Evolutionary conservation across 2,329 filamentous ascomycete species (phyloP).

Genomic region (Diplodia intermedia): DNA sequence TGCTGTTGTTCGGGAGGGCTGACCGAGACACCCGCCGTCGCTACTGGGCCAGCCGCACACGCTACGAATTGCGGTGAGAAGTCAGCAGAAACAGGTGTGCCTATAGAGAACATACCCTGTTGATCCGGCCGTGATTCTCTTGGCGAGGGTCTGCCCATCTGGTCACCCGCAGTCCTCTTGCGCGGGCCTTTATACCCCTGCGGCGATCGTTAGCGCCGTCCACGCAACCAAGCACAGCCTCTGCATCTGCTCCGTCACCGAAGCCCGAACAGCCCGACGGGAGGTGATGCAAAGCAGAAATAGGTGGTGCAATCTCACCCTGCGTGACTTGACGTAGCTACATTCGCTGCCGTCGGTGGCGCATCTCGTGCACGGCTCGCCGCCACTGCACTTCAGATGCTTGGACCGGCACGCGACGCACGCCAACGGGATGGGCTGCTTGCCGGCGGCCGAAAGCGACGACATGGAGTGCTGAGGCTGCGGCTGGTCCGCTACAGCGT

Average conservation of each 20-base stretch:
- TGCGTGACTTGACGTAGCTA: conserved; percentile 59
- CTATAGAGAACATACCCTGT: background rate
- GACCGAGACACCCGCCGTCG: background rate
- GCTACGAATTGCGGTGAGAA: background rate
- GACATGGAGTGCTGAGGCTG: background rate
- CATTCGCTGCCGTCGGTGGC: conserved; percentile 50
- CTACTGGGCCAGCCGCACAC: background rate
- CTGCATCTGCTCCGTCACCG: conserved; percentile 33
- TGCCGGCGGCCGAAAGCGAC: background rate
- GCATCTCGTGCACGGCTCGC: conserved; percentile 58
- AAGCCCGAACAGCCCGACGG: conserved; percentile 36
- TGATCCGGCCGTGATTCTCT: conserved; percentile 7
- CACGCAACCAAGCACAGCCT: background rate
- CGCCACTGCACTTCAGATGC: conserved; percentile 62
- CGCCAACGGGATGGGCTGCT: conserved; percentile 51
- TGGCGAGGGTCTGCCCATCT: conserved; percentile 7
- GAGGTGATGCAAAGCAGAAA: conserved; percentile 11
- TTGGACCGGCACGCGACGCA: conserved; percentile 60
- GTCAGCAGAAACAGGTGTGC: background rate
- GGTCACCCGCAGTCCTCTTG: conserved; percentile 27
- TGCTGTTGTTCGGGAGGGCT: background rate
- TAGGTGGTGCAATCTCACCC: conserved; percentile 40
- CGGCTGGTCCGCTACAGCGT: background rate
- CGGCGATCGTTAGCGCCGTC: conserved; percentile 17
- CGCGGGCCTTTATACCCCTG: conserved; percentile 31